Evolutionary conservation across 2,329 filamentous ascomycete genomes (phyloP), one percentile per base, ranked within the genome.

Genomic region (Phaeomoniella chlamydospora): DNA sequence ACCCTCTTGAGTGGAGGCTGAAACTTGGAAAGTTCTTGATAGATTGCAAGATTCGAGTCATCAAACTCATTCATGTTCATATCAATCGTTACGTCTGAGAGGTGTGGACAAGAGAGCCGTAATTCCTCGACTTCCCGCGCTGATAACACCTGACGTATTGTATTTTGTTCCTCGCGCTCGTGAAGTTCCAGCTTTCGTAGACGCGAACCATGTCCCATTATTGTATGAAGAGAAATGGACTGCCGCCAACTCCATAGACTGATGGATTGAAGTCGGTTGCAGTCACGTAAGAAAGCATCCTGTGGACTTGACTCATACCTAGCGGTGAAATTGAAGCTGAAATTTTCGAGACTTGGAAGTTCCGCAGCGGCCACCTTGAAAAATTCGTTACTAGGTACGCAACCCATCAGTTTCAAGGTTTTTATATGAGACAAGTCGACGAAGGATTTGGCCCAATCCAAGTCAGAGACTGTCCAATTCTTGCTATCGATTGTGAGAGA

Each of bases 171-270:
- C 37, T 44, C 42, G 5, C 40, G 30, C 29, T 44, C 36, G 31
- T 45, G 43, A n/a, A 45, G 42, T 11, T 44, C 39, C 12, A 45
- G 35, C 15, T 29, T 30, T 15, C 29, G 12, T 12, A 45, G 33
- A 13, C 36, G 41, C 10, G 35, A 16, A 9, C 43, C 43, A 34
- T 45, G 43, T 17, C 18, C 10, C 4, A 45, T 18, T 17, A 45
- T 41, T 11, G 40, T 38, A 2, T n/a, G 3, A 15, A 45, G 22
- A 10, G 33, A 33, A 4, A 43, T 33, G 15, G 29, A 39, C 12
- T 37, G 40, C 11, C 36, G 38, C 43, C 43, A 45, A 6, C 41
- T 43, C 43, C 43, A 45, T n/a, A 45, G 33, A 30, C 43, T 45
- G 26, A 45, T 18, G 9, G 29, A 41, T 18, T 12, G 15, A 16